Evolutionary conservation across 2,329 filamentous ascomycete genomes (phyloP).

Genomic region (Fusarium begoniae): DNA sequence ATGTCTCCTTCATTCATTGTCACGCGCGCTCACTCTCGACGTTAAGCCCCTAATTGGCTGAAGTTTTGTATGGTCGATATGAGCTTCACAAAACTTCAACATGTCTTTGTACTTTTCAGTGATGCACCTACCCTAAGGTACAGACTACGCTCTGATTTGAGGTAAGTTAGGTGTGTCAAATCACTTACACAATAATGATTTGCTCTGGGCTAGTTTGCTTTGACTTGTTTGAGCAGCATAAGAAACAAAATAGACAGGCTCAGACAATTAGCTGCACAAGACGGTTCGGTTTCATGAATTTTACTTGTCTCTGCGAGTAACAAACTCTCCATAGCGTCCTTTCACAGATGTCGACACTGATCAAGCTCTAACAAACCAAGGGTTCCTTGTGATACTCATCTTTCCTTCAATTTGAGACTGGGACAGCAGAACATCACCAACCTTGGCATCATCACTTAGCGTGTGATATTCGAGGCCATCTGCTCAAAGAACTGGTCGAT

Average conservation of each 20-base stretch:
- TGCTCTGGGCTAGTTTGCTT: not conserved
- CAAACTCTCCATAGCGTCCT: too few species aligned
- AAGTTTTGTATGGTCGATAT: not conserved
- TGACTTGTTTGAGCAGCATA: not conserved
- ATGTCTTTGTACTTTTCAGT: not conserved
- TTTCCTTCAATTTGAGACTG: not conserved
- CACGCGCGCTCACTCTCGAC: not conserved
- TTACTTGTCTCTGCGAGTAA: not conserved
- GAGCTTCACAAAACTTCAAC: not conserved
- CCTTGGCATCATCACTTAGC: not conserved
- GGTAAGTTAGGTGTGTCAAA: not conserved
- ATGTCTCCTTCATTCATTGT: constrained; percentile 26
- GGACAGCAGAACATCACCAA: not conserved
- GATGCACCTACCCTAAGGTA: not conserved
- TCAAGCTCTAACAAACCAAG: not conserved
- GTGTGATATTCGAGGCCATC: not conserved
- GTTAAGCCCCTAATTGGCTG: not conserved
- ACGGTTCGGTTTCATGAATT: not conserved
- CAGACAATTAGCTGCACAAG: too few species aligned
- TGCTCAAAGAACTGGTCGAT: not conserved
- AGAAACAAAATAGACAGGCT: not conserved
- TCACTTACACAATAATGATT: not conserved
- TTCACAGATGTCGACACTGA: not conserved
- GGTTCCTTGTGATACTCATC: not conserved
- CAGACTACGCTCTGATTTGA: not conserved